A percentile compares a stretch with the other conserved stretches of the same genome.
phyloP scores from a whole-genome alignment of 2,329 filamentous ascomycete genomes.

The Hypoxylon sp. region DNA sequence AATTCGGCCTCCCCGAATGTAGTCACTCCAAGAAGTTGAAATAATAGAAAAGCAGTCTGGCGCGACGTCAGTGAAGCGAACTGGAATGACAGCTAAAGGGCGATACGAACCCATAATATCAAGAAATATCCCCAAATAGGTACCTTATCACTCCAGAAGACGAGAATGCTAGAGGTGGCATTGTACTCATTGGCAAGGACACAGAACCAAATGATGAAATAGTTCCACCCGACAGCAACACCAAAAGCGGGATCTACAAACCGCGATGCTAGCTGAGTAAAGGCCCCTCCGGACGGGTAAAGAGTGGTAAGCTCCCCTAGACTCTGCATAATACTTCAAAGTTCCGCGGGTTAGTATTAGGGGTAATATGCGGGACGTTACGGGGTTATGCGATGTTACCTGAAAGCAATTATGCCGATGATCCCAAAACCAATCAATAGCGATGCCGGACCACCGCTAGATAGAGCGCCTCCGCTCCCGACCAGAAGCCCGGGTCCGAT shows the following conservation, averaged over 20 bases:
- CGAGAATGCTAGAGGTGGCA: conserved; percentile 74
- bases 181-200: conserved; percentile 81
- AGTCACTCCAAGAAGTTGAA: conserved; percentile 80
- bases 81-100: neutral
- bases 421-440: conserved; percentile 81
- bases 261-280: conserved; percentile 78
- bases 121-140: conserved; percentile 79
- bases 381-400: conserved; percentile 53
- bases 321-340: conserved; percentile 75
- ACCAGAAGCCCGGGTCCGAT: conserved; percentile 80
- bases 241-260: conserved; percentile 80
- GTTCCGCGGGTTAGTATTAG: conserved; percentile 44
- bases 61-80: conserved; percentile 9
- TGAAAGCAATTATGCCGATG: conserved; percentile 76
- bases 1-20: conserved; percentile 86
- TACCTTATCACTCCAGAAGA: conserved; percentile 62
- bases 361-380: neutral
- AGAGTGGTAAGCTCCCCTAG: conserved; percentile 82
- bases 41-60: conserved; percentile 71
- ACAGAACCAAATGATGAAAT: conserved; percentile 70
- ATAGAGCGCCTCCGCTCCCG: conserved; percentile 78
- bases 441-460: conserved; percentile 78
- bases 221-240: conserved; percentile 79
- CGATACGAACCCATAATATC: conserved; percentile 74
- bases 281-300: conserved; percentile 79